Conservation (phyloP, 2,329 filamentous ascomycete genomes). For the Fusarium buxicola region DNA sequence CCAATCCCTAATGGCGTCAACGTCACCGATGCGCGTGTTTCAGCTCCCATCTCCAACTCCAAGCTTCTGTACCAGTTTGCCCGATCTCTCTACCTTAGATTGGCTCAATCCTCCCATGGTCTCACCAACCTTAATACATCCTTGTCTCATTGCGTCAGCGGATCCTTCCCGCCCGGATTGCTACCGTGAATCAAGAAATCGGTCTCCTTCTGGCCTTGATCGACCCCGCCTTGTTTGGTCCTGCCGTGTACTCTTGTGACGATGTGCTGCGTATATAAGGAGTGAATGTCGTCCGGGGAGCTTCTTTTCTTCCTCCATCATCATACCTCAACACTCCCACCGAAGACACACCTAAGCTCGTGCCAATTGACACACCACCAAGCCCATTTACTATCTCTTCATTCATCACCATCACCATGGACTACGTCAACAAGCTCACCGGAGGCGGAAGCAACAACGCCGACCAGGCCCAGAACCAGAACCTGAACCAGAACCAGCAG, state of each 20-base stretch:
- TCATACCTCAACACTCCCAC: not conserved
- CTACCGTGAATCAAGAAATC: conserved; percentile 24
- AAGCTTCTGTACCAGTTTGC: too few relatives aligned
- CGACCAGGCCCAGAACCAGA: conserved; percentile 41
- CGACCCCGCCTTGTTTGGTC: conserved; percentile 12
- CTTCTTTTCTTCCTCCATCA: not conserved
- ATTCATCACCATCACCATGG: conserved; percentile 55
- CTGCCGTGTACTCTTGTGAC: not conserved
- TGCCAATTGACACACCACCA: not conserved
- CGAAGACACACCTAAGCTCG: not conserved
- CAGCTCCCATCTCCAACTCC: conserved; percentile 14
- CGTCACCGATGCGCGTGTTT: conserved; percentile 38
- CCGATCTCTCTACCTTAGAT: too few relatives aligned
- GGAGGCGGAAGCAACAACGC: conserved; percentile 52
- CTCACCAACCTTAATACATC: conserved; percentile 8
- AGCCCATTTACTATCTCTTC: not conserved
- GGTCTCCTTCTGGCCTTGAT: not conserved
- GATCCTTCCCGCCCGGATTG: conserved; percentile 3
- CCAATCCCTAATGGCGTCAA: conserved; percentile 27
- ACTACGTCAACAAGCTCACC: conserved; percentile 65
- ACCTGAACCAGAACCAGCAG: conserved; percentile 44
- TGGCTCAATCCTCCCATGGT: not conserved
- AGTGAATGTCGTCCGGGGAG: not conserved
- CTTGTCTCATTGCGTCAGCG: conserved; percentile 38
- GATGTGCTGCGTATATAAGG: conserved; percentile 26